A percentile compares a stretch with the other conserved stretches of the same genome.
Evolutionary conservation across 73 alveolate species (phyloP).

Genomic region (Paramecium primaurelia): DNA sequence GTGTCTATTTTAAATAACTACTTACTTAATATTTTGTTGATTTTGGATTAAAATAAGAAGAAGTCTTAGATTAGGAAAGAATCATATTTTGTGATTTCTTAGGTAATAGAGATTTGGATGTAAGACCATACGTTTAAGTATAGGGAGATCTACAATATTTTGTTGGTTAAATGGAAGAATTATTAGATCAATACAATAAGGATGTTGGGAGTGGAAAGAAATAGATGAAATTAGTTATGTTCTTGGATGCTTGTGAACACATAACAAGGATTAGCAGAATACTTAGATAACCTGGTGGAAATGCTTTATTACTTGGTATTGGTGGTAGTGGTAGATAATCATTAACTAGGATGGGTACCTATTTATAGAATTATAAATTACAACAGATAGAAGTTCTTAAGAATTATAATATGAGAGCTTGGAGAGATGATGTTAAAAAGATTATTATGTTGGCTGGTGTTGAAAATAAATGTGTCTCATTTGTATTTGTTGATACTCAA

Average conservation of each 20-base stretch:
- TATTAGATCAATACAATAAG: conserved; percentile 91
- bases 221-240: conserved; percentile 98
- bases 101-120: conserved; percentile 54
- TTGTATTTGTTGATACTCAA: conserved; percentile 81
- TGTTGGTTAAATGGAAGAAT: conserved; percentile 72
- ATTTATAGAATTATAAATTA: conserved; percentile 70
- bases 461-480: conserved; percentile 65
- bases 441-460: conserved; percentile 76
- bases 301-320: conserved; percentile 98
- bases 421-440: conserved; percentile 82
- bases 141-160: not conserved
- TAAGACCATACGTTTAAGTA: conserved; percentile 50
- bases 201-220: conserved; percentile 71
- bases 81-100: conserved; percentile 90
- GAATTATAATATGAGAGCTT: conserved; percentile 71
- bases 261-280: conserved; percentile 98
- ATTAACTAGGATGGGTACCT: conserved; percentile 76
- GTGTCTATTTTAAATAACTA: conserved; percentile 81
- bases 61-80: conserved; percentile 91
- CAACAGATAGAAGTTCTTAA: conserved; percentile 76
- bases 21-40: conserved; percentile 74
- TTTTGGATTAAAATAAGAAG: conserved; percentile 71
- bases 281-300: conserved; percentile 98
- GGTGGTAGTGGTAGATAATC: conserved; percentile 86
- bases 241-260: conserved; percentile 99